A percentile compares a stretch with the other conserved stretches of the same genome.
Evolutionary conservation across 441 rosid genomes (phyloP).

Genomic region (Pelargonium exstipulatum): DNA sequence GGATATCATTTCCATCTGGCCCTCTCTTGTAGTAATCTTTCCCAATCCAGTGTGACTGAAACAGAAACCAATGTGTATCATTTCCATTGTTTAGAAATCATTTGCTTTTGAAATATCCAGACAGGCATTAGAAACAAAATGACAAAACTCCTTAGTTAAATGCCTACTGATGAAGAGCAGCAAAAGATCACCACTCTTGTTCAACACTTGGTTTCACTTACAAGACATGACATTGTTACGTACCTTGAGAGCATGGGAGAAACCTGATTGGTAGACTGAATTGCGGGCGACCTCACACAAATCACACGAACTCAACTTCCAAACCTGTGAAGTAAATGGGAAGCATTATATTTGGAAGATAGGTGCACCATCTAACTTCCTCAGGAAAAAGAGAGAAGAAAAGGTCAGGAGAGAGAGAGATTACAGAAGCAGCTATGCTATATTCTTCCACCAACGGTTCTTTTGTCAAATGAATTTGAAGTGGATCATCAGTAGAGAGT

Average conservation of each 20-base stretch:
- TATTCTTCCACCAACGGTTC: slow-evolving; percentile 98
- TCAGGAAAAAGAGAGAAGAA: no score
- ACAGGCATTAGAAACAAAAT: no score
- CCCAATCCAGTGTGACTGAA: slow-evolving; percentile 97
- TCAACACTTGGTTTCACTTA: neutral
- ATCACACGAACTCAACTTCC: slow-evolving; percentile 99
- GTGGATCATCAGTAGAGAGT: slow-evolving; percentile 96
- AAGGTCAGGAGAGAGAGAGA: slow-evolving; percentile 26
- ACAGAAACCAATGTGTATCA: slow-evolving; percentile 6
- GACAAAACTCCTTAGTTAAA: neutral
- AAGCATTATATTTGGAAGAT: no score
- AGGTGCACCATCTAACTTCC: no score
- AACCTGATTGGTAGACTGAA: slow-evolving; percentile 96
- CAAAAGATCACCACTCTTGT: no score
- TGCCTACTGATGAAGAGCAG: no score
- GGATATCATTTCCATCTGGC: slow-evolving; percentile 92
- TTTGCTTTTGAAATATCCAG: no score
- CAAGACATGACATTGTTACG: neutral
- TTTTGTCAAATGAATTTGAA: slow-evolving; percentile 95
- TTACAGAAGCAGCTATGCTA: slow-evolving; percentile 98
- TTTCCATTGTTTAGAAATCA: neutral
- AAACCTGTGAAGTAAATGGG: slow-evolving; percentile 42
- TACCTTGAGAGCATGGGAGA: slow-evolving; percentile 97
- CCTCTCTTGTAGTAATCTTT: slow-evolving; percentile 87
- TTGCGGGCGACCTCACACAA: slow-evolving; percentile 96